A percentile compares a stretch with the other conserved stretches of the same genome.
Evolutionary conservation across 2,329 filamentous ascomycete genomes (phyloP).

Genomic region (Tolypocladium cylindrosporum): DNA sequence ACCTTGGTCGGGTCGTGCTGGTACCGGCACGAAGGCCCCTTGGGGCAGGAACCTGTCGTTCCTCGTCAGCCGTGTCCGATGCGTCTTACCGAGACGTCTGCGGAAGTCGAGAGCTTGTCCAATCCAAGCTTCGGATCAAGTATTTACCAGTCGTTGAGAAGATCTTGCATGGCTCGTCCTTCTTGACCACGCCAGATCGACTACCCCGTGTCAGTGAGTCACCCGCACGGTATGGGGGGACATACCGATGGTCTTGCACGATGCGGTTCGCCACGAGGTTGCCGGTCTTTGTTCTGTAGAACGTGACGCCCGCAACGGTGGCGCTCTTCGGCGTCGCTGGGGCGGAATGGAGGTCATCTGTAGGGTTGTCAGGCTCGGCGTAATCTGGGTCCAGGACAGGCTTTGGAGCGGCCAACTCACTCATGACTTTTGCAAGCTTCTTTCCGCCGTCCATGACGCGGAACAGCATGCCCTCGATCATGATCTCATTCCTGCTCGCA

Average conservation of each 20-base stretch:
- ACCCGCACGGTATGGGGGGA: constrained; percentile 13
- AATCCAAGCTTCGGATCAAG: constrained; percentile 26
- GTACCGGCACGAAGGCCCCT: constrained; percentile 71
- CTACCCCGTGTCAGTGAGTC: constrained; percentile 32
- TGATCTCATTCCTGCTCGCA: constrained; percentile 47
- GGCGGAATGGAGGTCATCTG: constrained; percentile 49
- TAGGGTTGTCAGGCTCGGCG: constrained; percentile 1
- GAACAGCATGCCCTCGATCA: constrained; percentile 65
- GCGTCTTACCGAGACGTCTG: constrained; percentile 24
- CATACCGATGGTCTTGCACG: constrained; percentile 67
- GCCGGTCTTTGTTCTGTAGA: constrained; percentile 77
- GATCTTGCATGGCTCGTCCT: constrained; percentile 62
- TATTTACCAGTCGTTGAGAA: constrained; percentile 61
- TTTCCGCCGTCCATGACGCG: constrained; percentile 66
- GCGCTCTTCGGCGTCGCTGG: constrained; percentile 66
- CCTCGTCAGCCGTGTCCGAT: constrained; percentile 33
- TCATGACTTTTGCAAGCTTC: constrained; percentile 66
- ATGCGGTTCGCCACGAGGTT: constrained; percentile 74
- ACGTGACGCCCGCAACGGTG: constrained; percentile 66
- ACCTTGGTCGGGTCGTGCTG: constrained; percentile 79
- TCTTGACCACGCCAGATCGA: constrained; percentile 47
- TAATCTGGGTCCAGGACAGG: background rate
- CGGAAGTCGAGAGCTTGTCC: constrained; percentile 10
- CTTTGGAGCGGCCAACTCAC: constrained; percentile 31
- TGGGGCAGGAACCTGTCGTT: constrained; percentile 67